A percentile compares a stretch with the other conserved stretches of the same genome.
Conservation (phyloP, 2,329 filamentous ascomycete genomes). For the Tolypocladium inflatum region DNA sequence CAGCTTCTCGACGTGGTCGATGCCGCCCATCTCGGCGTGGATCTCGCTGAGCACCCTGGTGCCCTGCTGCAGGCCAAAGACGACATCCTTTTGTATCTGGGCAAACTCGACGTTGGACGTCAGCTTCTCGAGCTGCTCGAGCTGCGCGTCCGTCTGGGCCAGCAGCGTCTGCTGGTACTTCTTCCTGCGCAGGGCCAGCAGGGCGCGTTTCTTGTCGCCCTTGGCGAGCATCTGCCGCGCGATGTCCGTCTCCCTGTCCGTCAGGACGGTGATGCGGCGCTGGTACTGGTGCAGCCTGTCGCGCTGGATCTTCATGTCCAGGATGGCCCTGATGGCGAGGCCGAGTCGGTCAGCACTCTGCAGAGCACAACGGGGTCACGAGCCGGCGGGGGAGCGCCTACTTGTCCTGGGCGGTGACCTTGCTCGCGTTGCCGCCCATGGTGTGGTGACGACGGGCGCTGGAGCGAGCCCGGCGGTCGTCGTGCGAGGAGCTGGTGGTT, state of each 20-base stretch:
- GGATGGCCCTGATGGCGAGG: conserved; percentile 65
- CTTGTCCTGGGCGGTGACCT: conserved; percentile 73
- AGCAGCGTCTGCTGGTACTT: conserved; percentile 94
- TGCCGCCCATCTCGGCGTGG: conserved; percentile 87
- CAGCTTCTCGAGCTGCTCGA: conserved; percentile 87
- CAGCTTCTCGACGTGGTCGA: conserved; percentile 89
- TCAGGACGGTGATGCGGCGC: conserved; percentile 77
- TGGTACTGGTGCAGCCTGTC: conserved; percentile 97
- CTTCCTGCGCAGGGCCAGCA: conserved; percentile 83
- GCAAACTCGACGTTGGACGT: conserved; percentile 90
- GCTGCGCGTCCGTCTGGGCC: conserved; percentile 80
- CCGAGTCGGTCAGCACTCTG: conserved; percentile 6
- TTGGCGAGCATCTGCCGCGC: conserved; percentile 73
- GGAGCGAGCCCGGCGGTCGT: neutral
- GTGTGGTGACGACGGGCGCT: conserved; percentile 2
- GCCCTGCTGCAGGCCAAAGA: conserved; percentile 87
- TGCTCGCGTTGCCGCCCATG: conserved; percentile 49
- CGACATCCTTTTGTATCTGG: conserved; percentile 89
- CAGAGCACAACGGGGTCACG: neutral
- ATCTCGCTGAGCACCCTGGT: conserved; percentile 85
- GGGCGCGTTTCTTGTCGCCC: conserved; percentile 71
- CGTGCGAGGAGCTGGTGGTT: neutral
- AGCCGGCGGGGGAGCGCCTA: conserved; percentile 28
- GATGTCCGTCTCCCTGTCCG: conserved; percentile 76
- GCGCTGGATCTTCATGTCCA: conserved; percentile 95